A percentile compares a stretch with the other conserved stretches of the same genome.
These are phyloP conservation scores for Forsythia suspensa DNA, from an alignment of 257 asterid genomes.

Conservation along the genomic window DNA sequence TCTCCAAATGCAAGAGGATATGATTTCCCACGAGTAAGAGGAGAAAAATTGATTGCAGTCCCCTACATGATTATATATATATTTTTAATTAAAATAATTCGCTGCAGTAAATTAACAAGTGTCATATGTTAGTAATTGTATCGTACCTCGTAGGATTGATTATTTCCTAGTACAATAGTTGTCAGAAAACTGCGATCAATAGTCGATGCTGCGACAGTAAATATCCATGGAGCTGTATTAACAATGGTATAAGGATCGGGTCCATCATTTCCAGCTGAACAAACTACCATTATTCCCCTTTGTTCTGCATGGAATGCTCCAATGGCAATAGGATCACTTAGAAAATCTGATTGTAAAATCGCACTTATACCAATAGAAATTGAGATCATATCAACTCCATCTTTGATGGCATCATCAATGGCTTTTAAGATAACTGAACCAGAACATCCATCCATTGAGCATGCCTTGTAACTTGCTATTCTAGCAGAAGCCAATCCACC, in stretches of 20 bases:
- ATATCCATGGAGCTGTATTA: constrained; percentile 78
- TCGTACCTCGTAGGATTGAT: constrained; percentile 44
- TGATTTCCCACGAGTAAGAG: constrained; percentile 25
- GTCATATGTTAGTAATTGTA: not conserved
- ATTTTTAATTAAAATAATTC: not conserved
- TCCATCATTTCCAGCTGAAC: constrained; percentile 78
- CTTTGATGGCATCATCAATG: constrained; percentile 67
- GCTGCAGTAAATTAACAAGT: not conserved
- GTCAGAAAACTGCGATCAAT: constrained; percentile 57
- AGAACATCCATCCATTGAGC: constrained; percentile 46
- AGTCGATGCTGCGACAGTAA: constrained; percentile 71
- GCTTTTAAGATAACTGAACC: constrained; percentile 60
- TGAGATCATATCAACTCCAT: constrained; percentile 77
- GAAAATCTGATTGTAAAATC: constrained; percentile 43
- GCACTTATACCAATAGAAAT: constrained; percentile 59
- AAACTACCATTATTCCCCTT: constrained; percentile 57
- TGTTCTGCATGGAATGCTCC: constrained; percentile 78
- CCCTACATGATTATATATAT: constrained; percentile 36
- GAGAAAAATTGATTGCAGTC: constrained; percentile 61
- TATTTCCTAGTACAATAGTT: constrained; percentile 53
- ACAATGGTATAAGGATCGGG: constrained; percentile 55
- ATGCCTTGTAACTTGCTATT: constrained; percentile 72
- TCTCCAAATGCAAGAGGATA: constrained; percentile 63
- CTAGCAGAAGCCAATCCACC: constrained; percentile 70
- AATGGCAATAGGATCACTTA: constrained; percentile 66